Evolutionary conservation across 345 rosid species (phyloP).

Genomic region (Eucalyptus fibrosa): DNA sequence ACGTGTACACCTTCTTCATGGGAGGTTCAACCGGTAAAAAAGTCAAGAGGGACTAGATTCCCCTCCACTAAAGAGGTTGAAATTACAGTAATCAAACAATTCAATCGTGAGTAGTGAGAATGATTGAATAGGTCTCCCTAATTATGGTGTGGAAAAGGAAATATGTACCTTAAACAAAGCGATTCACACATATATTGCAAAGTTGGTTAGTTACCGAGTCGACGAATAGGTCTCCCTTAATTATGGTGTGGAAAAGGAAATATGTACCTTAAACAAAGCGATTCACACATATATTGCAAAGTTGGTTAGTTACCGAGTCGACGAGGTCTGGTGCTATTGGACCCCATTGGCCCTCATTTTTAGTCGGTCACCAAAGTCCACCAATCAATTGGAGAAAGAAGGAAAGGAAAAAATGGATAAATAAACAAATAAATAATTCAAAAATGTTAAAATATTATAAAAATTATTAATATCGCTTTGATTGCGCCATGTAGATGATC

Average conservation of each 20-base stretch:
- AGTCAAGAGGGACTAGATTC: neutral
- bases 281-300: neutral
- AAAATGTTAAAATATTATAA: no score
- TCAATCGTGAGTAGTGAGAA: neutral
- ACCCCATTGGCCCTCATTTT: neutral
- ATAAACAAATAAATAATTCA: no score
- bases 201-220: no score
- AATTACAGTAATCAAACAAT: neutral
- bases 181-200: neutral
- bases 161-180: neutral
- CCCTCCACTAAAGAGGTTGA: neutral
- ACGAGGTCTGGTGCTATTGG: neutral
- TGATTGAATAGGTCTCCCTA: neutral
- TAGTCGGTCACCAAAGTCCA: neutral
- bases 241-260: neutral
- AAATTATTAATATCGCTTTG: fast-evolving
- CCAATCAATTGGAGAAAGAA: no score
- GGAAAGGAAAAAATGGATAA: no score
- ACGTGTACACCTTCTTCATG: neutral
- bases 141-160: neutral
- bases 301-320: neutral
- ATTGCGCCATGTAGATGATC: fast-evolving
- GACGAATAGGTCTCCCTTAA: neutral
- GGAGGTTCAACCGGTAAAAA: neutral
- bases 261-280: neutral